Base-by-base conservation (phyloP, 1,284 basidiomycete genomes). In the Trametes polyzona region DNA sequence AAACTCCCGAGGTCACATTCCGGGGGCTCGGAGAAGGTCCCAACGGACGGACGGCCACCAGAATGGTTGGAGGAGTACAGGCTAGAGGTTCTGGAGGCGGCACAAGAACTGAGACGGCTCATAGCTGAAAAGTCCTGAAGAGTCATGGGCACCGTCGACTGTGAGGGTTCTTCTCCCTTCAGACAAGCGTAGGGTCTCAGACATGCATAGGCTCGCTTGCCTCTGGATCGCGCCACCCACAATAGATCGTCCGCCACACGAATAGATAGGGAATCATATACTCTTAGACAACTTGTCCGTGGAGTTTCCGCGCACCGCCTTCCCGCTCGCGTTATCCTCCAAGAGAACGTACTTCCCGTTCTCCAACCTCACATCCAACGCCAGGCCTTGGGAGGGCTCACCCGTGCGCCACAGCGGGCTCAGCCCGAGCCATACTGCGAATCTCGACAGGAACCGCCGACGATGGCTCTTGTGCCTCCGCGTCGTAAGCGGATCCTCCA, bases 341-440 rank as follows among this genome's bases (percentile, higher is more conserved):
- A 81, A 58, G 26, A 83, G 57, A 24, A 87, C 77, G 73, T 87
- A 88, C 39, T 76, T 78, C 39, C 83, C 86, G 58, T 80, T 73
- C 52, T 83, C 76, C 44, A 88, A 62, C 47, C 67, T 71, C 0
- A 87, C 80, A 69, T 88, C 87, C 50, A 88, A 64, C 0, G 83
- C 79, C 27, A 90, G 66, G 4, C 85, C 86, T 51, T 77, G 73
- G 1, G 83, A 82, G 16, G 76, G 73, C 2, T 73, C 66, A 0
- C 81, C 80, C 4, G 78, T 66, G 58, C 81, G 76, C 84, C 84
- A 88, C 17, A 82, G 65, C 1, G 87, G 87, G 14, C 81, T 84
- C 30, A 88, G 57, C 0, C 87, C 87, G 56, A 89, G 78, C 87
- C 86, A 89, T 6, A 83, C 83, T 2, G 80, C 79, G 26, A 89